Percentiles rank a stretch among this genome's conserved stretches.
Conservation (phyloP, 2,329 filamentous ascomycete genomes). For the Sporothrix luriei region DNA sequence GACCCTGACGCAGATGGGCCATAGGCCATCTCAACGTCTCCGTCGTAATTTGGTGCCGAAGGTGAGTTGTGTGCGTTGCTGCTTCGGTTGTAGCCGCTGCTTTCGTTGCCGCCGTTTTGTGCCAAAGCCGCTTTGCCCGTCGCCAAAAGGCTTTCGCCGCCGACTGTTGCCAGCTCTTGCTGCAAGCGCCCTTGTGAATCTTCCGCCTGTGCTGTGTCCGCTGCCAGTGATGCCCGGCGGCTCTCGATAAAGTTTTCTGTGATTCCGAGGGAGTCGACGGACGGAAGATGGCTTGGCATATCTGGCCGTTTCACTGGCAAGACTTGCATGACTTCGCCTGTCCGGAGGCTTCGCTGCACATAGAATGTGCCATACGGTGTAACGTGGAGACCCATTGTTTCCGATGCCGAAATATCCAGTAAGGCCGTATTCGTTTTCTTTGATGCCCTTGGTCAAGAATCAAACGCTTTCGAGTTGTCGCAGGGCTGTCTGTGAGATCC, state of each 20-base stretch:
- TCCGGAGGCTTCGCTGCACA: constrained; percentile 35
- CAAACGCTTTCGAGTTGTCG: not conserved
- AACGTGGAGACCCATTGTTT: constrained; percentile 35
- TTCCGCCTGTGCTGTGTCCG: constrained; percentile 29
- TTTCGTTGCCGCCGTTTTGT: constrained; percentile 12
- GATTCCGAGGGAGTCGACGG: constrained; percentile 35
- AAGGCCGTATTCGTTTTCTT: not conserved
- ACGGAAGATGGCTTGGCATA: constrained; percentile 33
- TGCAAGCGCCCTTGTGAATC: constrained; percentile 34
- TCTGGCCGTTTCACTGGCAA: constrained; percentile 34
- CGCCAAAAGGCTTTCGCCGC: constrained; percentile 34
- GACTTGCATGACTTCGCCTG: constrained; percentile 36
- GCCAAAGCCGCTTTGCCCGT: constrained; percentile 35
- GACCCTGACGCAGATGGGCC: not conserved
- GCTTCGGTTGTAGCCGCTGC: not conserved
- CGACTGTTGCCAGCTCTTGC: constrained; percentile 31
- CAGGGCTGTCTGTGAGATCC: not conserved
- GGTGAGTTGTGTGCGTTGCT: constrained; percentile 12
- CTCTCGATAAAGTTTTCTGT: constrained; percentile 35
- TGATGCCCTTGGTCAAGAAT: not conserved
- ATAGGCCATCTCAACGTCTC: constrained; percentile 27
- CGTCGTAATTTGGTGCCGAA: constrained; percentile 19
- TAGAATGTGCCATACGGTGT: constrained; percentile 35
- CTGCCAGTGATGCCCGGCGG: constrained; percentile 34
- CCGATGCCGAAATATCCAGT: not conserved